phyloP scores from a whole-genome alignment of 768 basidiomycete species.

The Suillus cothurnatus region DNA sequence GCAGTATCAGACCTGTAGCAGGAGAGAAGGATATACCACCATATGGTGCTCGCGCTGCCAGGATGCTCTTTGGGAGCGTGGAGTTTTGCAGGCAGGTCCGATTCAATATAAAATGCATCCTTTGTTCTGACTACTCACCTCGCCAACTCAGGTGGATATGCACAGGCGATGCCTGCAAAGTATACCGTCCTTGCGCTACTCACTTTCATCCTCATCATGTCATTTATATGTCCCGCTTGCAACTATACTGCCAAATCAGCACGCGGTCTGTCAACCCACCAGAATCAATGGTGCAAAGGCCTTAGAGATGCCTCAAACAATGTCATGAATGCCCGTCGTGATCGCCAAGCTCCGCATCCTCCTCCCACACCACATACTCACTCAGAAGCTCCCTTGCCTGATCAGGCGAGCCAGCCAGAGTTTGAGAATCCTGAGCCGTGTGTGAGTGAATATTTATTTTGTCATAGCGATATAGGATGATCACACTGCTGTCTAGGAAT shows the following conservation, averaged over 20 bases:
- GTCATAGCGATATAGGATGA: not conserved
- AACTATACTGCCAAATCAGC: not conserved
- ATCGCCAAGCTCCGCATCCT: not conserved
- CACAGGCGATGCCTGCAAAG: too few species aligned
- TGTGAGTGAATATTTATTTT: not conserved
- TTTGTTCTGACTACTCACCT: too few species aligned
- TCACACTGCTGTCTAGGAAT: not conserved
- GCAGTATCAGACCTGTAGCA: too few species aligned
- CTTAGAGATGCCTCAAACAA: not conserved
- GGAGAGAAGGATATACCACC: too few species aligned
- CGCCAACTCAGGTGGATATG: too few species aligned
- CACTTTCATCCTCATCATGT: not conserved
- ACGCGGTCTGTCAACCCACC: not conserved
- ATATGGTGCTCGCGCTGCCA: too few species aligned
- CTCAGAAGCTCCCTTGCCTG: too few species aligned
- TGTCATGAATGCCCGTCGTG: not conserved
- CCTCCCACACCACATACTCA: not conserved
- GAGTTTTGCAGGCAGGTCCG: too few species aligned
- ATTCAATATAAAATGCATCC: too few species aligned
- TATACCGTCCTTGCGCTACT: too few species aligned
- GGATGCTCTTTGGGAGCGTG: too few species aligned
- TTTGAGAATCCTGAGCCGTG: not conserved
- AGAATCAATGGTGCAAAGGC: not conserved
- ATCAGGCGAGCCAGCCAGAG: too few species aligned
- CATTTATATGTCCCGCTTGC: not conserved